Evolutionary conservation across 2,329 filamentous ascomycete genomes (phyloP), one percentile per base, ranked within the genome.

Genomic region (Colletotrichum scovillei): DNA sequence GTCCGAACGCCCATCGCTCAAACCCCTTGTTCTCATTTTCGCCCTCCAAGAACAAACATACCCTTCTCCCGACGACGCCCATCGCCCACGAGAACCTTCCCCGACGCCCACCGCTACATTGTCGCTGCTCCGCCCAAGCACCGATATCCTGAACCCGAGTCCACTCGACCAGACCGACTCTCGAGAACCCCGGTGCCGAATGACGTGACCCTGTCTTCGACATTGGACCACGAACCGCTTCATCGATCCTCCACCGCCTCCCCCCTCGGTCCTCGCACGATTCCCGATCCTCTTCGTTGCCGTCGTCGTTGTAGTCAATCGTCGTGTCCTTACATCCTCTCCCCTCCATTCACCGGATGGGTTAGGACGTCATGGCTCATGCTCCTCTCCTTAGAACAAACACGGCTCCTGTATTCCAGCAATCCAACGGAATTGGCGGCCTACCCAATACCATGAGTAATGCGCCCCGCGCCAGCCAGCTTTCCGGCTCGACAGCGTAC

Each of bases 401-500:
- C 78, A 90, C 88, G 79, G 85, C 87, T 77, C 87, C 89, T 79
- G 84, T 86, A 80, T 89, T 90, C 79, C 83, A 86, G 78, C 80
- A 85, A 78, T 84, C 85, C 77, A 86, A 86, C 81, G 81, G 83
- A 80, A 83, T 86, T 79, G 83, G 84, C 76, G 81, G 84, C 79
- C 79, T 85, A 75, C 81, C 82, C 71, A 84, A 82, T 80, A 85
- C 80, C 75, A 89, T 90, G 86, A 89, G 83, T 80, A 84, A 84
- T 81, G 83, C 86, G 78, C 84, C 87, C 75, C 86, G 90, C 79
- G 86, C 86, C 74, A 92, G 90, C 82, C 90, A 92, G 84, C 85
- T 92, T 75, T 91, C 91, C 69, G 89, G 89, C 82, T 87, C 90
- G 74, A 91, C 90, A 38, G 86, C 86, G 64, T 88, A 86, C 79